phyloP scores from a whole-genome alignment of 1,139 yeast species.

The Diutina rugosa region DNA sequence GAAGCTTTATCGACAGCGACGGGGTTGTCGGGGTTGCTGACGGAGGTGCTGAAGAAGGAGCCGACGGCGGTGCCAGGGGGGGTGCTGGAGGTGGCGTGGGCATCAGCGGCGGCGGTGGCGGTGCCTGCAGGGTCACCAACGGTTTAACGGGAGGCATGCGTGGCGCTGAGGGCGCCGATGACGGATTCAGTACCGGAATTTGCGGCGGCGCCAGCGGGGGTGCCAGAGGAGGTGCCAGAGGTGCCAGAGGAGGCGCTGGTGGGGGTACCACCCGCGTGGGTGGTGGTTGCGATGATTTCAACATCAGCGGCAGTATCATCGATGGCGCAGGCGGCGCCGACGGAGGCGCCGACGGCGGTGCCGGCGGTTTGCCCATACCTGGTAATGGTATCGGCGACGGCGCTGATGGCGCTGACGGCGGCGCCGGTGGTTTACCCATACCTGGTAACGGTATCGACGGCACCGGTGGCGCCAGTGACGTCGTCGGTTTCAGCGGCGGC shows the following conservation, averaged over 20 bases:
- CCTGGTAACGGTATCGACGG: background rate
- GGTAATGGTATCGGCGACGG: background rate
- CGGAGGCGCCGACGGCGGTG: constrained; percentile 5
- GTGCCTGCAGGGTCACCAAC: constrained; percentile 4
- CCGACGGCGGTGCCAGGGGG: constrained; percentile 4
- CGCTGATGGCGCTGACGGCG: constrained; percentile 3
- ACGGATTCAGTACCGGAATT: background rate
- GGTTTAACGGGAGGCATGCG: background rate
- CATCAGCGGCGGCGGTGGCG: constrained; percentile 3
- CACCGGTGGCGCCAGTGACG: constrained; percentile 3
- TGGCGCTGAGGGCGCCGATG: background rate
- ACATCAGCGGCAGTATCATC: background rate
- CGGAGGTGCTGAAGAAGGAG: constrained; percentile 7
- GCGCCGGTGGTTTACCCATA: background rate
- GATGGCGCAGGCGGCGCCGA: background rate
- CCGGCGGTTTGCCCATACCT: constrained; percentile 2
- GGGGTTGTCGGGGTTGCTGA: constrained; percentile 9
- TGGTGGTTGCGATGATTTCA: constrained; percentile 8
- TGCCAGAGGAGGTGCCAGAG: constrained; percentile 4
- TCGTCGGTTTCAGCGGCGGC: background rate
- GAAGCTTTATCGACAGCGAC: constrained; percentile 7
- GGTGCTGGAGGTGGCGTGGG: constrained; percentile 3
- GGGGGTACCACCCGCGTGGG: constrained; percentile 6
- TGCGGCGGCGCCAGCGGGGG: constrained; percentile 3
- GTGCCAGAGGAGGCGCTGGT: constrained; percentile 4